Base-by-base conservation (phyloP, 805 yeast genomes). In the Saccharomyces eubayanus region DNA sequence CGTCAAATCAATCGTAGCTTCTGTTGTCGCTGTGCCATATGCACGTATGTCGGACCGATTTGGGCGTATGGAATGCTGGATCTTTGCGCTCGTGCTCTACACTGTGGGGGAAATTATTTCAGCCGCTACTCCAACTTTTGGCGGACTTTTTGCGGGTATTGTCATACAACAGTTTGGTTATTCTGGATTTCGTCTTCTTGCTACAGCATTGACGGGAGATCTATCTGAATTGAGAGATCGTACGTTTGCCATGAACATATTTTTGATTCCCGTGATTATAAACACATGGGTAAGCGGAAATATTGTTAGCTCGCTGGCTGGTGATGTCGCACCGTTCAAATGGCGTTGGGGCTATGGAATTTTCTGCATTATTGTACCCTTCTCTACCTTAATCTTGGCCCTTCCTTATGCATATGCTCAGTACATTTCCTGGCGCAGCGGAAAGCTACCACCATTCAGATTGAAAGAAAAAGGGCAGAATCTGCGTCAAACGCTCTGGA, bases 221-320 rank as follows among this genome's bases (percentile, higher is more conserved):
- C 8, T 31, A n/a, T 31, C 41, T 31, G 41, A 20, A 31, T 31
- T 31, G 41, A 31, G 41, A n/a, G 41, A 31, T n/a, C 41, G 41
- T n/a, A 31, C 41, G 20, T 31, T 31, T 31, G 41, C 41, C 5
- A 31, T 31, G 41, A 27, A 50, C 51, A 50, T 64, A 62, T 31
- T 31, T 9, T 6, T 31, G 41, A 31, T 31, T 48, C 87, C 87
- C 0, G 82, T 79, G 59, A 76, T 83, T 57, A 79, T 83, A 63
- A 83, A 82, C 64, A 80, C 87, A 27, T 83, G 87, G 87, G 72
- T 82, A 52, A 66, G 79, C 24, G 86, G 85, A 56, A 67, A 79
- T 60, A 70, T 83, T 46, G 60, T 71, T n/a, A 55, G 59, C 20
- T 62, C 64, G 27, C 66, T 73, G 20, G 41, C 41, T 31, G 41